Evolutionary conservation across 805 yeast species (phyloP).

Genomic region (Metschnikowia similis): DNA sequence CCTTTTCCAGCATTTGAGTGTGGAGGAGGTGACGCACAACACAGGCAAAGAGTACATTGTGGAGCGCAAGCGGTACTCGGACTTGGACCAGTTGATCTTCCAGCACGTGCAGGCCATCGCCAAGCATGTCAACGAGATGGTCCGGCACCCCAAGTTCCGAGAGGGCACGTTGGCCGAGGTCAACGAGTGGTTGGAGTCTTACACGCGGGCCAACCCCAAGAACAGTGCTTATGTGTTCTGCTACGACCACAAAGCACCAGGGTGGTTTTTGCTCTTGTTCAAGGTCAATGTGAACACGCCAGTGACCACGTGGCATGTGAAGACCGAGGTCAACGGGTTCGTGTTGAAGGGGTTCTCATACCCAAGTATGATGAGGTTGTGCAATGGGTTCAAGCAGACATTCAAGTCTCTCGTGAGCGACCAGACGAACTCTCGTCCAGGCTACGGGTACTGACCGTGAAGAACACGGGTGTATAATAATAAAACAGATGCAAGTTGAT

Average conservation of each 20-base stretch:
- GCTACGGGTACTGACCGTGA: slow-evolving; percentile 11
- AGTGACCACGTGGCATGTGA: slow-evolving; percentile 83
- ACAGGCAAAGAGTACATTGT: slow-evolving; percentile 59
- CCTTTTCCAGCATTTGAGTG: slow-evolving; percentile 86
- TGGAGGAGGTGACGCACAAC: slow-evolving; percentile 67
- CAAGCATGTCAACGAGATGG: slow-evolving; percentile 77
- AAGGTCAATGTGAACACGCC: slow-evolving; percentile 69
- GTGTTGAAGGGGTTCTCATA: slow-evolving; percentile 74
- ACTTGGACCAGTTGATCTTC: slow-evolving; percentile 89
- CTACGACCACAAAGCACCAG: slow-evolving; percentile 85
- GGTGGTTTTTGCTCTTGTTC: slow-evolving; percentile 87
- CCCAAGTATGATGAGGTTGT: slow-evolving; percentile 82
- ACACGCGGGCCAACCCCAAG: slow-evolving; percentile 85
- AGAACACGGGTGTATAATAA: not conserved
- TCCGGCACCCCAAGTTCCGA: slow-evolving; percentile 82
- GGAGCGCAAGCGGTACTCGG: slow-evolving; percentile 69
- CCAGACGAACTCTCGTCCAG: slow-evolving; percentile 15
- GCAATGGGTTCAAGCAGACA: slow-evolving; percentile 90
- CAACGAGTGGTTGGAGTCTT: slow-evolving; percentile 80
- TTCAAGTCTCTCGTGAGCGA: slow-evolving; percentile 33
- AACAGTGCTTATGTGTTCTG: slow-evolving; percentile 90
- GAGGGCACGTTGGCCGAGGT: slow-evolving; percentile 76
- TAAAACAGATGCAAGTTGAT: not conserved
- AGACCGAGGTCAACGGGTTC: slow-evolving; percentile 84
- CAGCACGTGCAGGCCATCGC: slow-evolving; percentile 83